Conservation (phyloP, 805 yeast genomes). For the Ogataea methylovora region DNA sequence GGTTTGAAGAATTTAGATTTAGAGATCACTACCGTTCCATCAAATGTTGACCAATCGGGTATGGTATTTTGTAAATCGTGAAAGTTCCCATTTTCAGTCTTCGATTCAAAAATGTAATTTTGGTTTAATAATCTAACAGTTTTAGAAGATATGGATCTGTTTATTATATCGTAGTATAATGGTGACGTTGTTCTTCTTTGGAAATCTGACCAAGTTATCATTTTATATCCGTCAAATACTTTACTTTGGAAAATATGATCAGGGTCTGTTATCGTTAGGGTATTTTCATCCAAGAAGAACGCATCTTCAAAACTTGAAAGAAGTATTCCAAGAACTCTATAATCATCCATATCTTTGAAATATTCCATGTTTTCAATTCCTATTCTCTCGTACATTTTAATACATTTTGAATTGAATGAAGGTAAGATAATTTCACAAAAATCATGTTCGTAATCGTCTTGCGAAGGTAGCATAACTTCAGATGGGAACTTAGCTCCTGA, state of each 20-base stretch:
- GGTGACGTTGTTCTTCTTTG: slow-evolving; percentile 75
- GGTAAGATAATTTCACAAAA: slow-evolving; percentile 34
- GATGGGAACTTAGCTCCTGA: slow-evolving; percentile 37
- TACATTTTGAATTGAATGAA: slow-evolving; percentile 32
- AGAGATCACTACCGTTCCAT: slow-evolving; percentile 53
- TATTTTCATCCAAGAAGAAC: slow-evolving; percentile 60
- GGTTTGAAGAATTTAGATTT: slow-evolving; percentile 47
- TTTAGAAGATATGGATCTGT: background rate
- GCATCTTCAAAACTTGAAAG: slow-evolving; percentile 43
- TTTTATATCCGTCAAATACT: slow-evolving; percentile 41
- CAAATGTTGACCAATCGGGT: slow-evolving; percentile 55
- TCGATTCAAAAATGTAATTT: slow-evolving; percentile 3
- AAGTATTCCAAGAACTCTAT: background rate
- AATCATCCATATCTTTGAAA: slow-evolving; percentile 8
- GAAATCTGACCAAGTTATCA: slow-evolving; percentile 67
- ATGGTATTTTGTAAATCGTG: slow-evolving; percentile 57
- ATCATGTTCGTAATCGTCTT: slow-evolving; percentile 30
- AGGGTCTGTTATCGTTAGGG: slow-evolving; percentile 54
- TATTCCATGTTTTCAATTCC: slow-evolving; percentile 17
- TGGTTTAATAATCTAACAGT: slow-evolving; percentile 5
- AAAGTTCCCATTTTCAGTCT: slow-evolving; percentile 26
- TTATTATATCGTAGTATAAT: slow-evolving; percentile 44
- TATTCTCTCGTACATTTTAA: slow-evolving; percentile 30
- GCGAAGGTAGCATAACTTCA: slow-evolving; percentile 34
- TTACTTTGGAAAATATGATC: slow-evolving; percentile 43